Evolutionary conservation across 2,329 filamentous ascomycete genomes (phyloP).

Genomic region (Stachybotrys elegans): DNA sequence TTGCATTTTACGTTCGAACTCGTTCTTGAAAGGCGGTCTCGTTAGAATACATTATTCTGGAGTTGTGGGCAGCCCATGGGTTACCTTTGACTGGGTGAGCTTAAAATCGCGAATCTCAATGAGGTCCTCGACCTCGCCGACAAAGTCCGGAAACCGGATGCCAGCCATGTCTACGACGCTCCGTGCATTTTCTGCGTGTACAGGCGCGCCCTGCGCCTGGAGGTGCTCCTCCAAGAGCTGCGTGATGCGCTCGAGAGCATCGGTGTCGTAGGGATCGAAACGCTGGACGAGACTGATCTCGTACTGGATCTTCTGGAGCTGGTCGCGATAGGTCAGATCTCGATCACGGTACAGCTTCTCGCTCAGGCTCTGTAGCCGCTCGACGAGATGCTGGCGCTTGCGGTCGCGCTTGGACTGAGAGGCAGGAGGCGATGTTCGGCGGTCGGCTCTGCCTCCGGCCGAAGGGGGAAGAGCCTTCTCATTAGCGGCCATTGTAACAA

Average conservation of each 20-base stretch:
- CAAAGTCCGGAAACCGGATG: slow-evolving; percentile 78
- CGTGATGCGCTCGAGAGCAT: slow-evolving; percentile 67
- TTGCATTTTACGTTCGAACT: slow-evolving; percentile 57
- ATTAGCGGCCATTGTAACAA: slow-evolving; percentile 32
- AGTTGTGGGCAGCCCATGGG: slow-evolving; percentile 20
- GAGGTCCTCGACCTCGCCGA: slow-evolving; percentile 79
- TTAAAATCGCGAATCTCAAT: slow-evolving; percentile 84
- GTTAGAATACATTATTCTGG: slow-evolving; percentile 10
- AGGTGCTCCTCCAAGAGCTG: slow-evolving; percentile 54
- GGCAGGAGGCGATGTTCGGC: slow-evolving; percentile 27
- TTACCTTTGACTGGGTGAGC: slow-evolving; percentile 74
- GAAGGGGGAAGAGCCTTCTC: slow-evolving; percentile 27
- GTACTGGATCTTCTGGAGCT: slow-evolving; percentile 86
- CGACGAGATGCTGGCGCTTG: slow-evolving; percentile 74
- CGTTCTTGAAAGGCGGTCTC: slow-evolving; percentile 38
- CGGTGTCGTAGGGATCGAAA: slow-evolving; percentile 72
- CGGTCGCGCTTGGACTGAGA: slow-evolving; percentile 83
- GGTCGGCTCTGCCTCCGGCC: slow-evolving; percentile 27
- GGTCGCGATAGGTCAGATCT: slow-evolving; percentile 80
- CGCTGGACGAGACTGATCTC: slow-evolving; percentile 83
- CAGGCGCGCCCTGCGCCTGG: slow-evolving; percentile 35
- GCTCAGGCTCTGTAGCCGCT: slow-evolving; percentile 71
- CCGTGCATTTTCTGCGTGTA: slow-evolving; percentile 38
- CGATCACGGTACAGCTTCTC: slow-evolving; percentile 75
- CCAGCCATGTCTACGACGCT: slow-evolving; percentile 71